Conservation (phyloP, 2,329 filamentous ascomycete genomes). For the Rutstroemia sp. region DNA sequence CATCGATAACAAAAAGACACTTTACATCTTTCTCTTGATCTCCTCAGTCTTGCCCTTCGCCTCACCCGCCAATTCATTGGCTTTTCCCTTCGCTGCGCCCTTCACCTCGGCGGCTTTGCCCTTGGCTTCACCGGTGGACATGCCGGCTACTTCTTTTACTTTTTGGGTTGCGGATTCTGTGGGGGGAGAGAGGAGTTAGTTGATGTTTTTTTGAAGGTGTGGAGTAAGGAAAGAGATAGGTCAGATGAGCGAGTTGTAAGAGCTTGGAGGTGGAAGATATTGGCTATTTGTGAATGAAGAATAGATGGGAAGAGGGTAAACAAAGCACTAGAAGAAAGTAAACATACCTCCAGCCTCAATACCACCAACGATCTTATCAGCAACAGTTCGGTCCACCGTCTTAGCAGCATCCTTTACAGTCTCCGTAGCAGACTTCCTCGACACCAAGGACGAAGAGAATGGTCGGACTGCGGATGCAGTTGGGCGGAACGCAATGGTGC, state of each 20-base stretch:
- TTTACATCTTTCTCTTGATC: conserved; percentile 34
- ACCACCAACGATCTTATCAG: conserved; percentile 53
- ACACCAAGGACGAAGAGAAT: neutral
- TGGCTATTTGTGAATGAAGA: no score
- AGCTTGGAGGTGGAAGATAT: neutral
- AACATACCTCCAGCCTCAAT: conserved; percentile 51
- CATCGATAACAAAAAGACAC: conserved; percentile 2
- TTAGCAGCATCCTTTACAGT: conserved; percentile 48
- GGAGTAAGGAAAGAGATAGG: neutral
- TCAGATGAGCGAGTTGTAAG: neutral
- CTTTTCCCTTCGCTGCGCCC: conserved; percentile 31
- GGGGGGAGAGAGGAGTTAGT: neutral
- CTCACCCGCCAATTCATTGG: conserved; percentile 32
- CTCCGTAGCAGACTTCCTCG: neutral
- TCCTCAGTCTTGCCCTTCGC: conserved; percentile 32
- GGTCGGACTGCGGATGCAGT: neutral
- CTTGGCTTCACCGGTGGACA: conserved; percentile 31
- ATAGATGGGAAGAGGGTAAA: no score
- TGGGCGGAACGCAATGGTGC: neutral
- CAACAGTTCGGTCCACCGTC: conserved; percentile 50
- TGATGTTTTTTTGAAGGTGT: neutral
- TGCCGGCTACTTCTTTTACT: conserved; percentile 38
- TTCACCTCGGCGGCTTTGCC: conserved; percentile 33
- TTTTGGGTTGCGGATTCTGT: conserved; percentile 37
- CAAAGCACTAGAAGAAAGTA: neutral